Percentiles rank a stretch among this genome's conserved stretches.
Evolutionary conservation across 768 basidiomycete genomes (phyloP).

Genomic region (Naganishia vishniacii): DNA sequence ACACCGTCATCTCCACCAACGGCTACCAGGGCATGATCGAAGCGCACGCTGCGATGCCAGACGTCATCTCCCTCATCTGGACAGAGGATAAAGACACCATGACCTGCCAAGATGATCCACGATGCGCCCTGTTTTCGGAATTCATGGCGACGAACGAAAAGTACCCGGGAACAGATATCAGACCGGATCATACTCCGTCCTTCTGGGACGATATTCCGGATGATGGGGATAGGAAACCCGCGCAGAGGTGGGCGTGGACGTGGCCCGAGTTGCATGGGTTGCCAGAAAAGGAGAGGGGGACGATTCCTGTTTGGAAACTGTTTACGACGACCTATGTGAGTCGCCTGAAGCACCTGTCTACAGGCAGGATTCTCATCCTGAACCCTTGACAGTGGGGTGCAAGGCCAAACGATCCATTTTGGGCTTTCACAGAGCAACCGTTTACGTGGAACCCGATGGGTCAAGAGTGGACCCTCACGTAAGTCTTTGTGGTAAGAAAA

Average conservation of each 20-base stretch:
- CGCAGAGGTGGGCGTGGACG: constrained; percentile 25
- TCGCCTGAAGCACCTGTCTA: background rate
- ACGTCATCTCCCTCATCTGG: constrained; percentile 42
- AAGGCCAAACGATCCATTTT: constrained; percentile 37
- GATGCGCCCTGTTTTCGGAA: constrained; percentile 33
- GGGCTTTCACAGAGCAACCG: constrained; percentile 34
- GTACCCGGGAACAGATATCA: constrained; percentile 19
- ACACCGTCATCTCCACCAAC: constrained; percentile 36
- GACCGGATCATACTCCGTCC: constrained; percentile 3
- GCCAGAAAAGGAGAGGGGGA: constrained; percentile 40
- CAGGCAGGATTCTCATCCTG: background rate
- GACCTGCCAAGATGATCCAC: constrained; percentile 43
- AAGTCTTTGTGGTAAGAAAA: constrained; percentile 28
- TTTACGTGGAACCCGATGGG: constrained; percentile 45
- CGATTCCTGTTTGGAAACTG: constrained; percentile 42
- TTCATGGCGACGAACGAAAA: constrained; percentile 25
- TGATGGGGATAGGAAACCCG: constrained; percentile 7
- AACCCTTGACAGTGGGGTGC: constrained; percentile 37
- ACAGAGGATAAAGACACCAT: constrained; percentile 35
- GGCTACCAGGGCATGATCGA: constrained; percentile 36
- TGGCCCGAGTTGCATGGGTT: constrained; percentile 33
- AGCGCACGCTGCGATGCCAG: constrained; percentile 43
- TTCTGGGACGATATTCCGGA: constrained; percentile 21
- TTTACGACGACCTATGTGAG: constrained; percentile 44
- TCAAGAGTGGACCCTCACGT: constrained; percentile 42